Evolutionary conservation across 352 stramenopile genomes (phyloP).

Genomic region (Phytopythium boreale): DNA sequence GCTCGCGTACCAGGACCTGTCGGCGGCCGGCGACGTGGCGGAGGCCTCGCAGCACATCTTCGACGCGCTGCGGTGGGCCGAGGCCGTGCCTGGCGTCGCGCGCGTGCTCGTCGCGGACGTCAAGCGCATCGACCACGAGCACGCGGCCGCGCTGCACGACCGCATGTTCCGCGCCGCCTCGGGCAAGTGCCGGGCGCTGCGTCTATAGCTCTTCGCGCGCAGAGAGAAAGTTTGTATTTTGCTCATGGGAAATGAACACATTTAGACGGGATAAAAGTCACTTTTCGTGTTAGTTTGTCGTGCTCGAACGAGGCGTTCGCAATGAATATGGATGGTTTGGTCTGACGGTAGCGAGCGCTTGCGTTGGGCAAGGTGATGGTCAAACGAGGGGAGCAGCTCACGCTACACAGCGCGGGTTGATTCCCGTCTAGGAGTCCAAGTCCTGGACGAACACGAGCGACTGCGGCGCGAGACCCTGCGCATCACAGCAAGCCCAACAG

Average conservation of each 20-base stretch:
- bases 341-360: not conserved
- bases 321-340: not conserved
- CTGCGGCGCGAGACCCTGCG: conserved; percentile 67
- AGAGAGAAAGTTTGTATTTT: not conserved
- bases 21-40: conserved; percentile 49
- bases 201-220: conserved; percentile 26
- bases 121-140: conserved; percentile 46
- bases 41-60: conserved; percentile 84
- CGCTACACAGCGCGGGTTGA: not conserved
- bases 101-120: conserved; percentile 73
- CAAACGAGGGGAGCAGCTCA: not conserved
- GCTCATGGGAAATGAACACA: not conserved
- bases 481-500: not conserved
- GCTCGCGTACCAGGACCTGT: conserved; percentile 80
- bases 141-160: conserved; percentile 75
- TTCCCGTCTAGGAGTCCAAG: conserved; percentile 60
- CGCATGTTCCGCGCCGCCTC: conserved; percentile 82
- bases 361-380: not conserved
- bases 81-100: conserved; percentile 67
- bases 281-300: not conserved
- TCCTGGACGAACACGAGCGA: conserved; percentile 81
- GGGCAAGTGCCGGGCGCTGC: conserved; percentile 56
- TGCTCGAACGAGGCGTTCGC: not conserved
- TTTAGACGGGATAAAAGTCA: not conserved
- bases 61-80: conserved; percentile 79